Conservation (phyloP, 306 rosid species). For the Medicago lupulina region DNA sequence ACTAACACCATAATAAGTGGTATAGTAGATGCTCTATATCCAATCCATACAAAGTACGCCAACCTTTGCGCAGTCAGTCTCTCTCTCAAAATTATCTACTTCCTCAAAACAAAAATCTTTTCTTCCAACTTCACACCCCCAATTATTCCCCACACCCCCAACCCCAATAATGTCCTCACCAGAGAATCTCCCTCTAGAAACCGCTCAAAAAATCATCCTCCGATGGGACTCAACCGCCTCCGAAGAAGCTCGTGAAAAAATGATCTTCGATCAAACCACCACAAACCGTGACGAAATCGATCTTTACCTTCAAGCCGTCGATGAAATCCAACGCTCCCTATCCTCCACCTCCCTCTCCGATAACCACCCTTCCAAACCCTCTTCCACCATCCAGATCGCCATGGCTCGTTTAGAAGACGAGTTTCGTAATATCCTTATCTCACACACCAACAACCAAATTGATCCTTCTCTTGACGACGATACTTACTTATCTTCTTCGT, state of each 20-base stretch:
- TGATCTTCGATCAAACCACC: slow-evolving; percentile 68
- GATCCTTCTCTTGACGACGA: slow-evolving; percentile 54
- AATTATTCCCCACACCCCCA: not conserved
- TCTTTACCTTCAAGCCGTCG: slow-evolving; percentile 86
- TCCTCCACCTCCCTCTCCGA: slow-evolving; percentile 65
- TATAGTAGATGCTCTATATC: not conserved
- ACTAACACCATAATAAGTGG: no score
- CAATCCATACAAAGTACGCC: slow-evolving; percentile 10
- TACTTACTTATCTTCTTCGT: slow-evolving; percentile 28
- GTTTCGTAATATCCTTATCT: slow-evolving; percentile 84
- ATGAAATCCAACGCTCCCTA: slow-evolving; percentile 86
- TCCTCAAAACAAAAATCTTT: no score
- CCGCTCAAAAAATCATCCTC: slow-evolving; percentile 80
- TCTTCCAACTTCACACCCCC: not conserved
- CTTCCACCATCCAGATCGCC: slow-evolving; percentile 91
- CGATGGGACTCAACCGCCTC: slow-evolving; percentile 97
- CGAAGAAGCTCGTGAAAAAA: slow-evolving; percentile 76
- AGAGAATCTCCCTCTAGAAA: slow-evolving; percentile 54
- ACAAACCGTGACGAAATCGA: slow-evolving; percentile 75
- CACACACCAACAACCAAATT: slow-evolving; percentile 69
- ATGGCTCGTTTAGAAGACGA: slow-evolving; percentile 98
- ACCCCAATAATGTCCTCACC: slow-evolving; percentile 51
- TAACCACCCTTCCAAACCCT: slow-evolving; percentile 54
- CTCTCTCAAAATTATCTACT: not conserved
- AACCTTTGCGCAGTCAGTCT: slow-evolving; percentile 27